phyloP scores from a whole-genome alignment of 192 early-diverging fungal genomes.

The Coemansia sp. region DNA sequence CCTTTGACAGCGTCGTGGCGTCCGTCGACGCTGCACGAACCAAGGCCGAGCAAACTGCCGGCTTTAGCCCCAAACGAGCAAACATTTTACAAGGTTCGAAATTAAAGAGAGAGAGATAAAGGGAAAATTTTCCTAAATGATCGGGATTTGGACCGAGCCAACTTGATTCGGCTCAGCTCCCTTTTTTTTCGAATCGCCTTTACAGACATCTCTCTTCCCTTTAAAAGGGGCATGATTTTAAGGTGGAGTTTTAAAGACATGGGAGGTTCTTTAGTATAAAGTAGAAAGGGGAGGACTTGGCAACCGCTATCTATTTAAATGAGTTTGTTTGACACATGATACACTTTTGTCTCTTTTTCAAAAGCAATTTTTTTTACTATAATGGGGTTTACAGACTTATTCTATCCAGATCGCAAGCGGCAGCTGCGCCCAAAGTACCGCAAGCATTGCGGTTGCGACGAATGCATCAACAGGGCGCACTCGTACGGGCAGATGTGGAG shows the following conservation, averaged over 20 bases:
- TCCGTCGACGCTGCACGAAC: slow-evolving; percentile 26
- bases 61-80: slow-evolving; percentile 9
- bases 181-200: too few relatives aligned
- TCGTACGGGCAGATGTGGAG: slow-evolving; percentile 43
- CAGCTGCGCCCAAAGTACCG: slow-evolving; percentile 33
- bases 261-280: too few relatives aligned
- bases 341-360: too few relatives aligned
- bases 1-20: not conserved
- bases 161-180: too few relatives aligned
- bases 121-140: too few relatives aligned
- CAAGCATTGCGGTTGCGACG: slow-evolving; percentile 40
- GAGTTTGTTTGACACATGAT: too few relatives aligned
- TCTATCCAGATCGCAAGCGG: slow-evolving; percentile 38
- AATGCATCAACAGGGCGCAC: slow-evolving; percentile 19
- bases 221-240: too few relatives aligned
- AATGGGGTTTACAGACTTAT: slow-evolving; percentile 36
- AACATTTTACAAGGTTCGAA: slow-evolving; percentile 10
- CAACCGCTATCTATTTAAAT: too few relatives aligned
- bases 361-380: not conserved
- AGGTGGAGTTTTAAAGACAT: too few relatives aligned
- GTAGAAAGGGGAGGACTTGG: not conserved
- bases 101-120: too few relatives aligned
- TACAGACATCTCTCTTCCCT: too few relatives aligned
- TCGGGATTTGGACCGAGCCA: too few relatives aligned
- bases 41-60: slow-evolving; percentile 2